Evolutionary conservation across 208 protist species (phyloP).

Genomic region (Vickermania ingenoplastis): DNA sequence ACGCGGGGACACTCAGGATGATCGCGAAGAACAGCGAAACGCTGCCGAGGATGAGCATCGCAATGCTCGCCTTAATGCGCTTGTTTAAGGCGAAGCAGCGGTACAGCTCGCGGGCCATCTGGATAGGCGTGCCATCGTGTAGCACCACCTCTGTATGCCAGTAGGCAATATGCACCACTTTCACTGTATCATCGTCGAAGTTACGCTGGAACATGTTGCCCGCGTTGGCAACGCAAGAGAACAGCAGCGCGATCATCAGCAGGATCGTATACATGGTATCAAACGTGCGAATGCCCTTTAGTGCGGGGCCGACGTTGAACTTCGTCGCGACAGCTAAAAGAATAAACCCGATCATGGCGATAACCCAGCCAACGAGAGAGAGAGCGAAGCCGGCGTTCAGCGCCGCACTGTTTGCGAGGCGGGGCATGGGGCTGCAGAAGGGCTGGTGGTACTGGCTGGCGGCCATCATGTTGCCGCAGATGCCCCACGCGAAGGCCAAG

Average conservation of each 20-base stretch:
- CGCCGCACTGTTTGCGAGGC: constrained; percentile 17
- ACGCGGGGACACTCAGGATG: constrained; percentile 28
- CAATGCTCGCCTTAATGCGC: constrained; percentile 54
- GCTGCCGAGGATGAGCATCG: constrained; percentile 38
- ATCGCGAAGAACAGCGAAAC: constrained; percentile 22
- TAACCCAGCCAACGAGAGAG: constrained; percentile 35
- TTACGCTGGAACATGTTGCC: constrained; percentile 41
- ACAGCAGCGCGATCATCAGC: constrained; percentile 18
- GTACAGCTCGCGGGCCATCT: constrained; percentile 32
- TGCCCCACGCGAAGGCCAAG: constrained; percentile 36
- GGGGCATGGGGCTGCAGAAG: constrained; percentile 22
- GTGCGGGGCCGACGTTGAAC: constrained; percentile 39
- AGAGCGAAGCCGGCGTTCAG: constrained; percentile 53
- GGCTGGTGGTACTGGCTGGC: constrained; percentile 32
- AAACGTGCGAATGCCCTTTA: constrained; percentile 32
- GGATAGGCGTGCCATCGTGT: constrained; percentile 21
- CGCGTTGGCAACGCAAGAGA: constrained; percentile 31
- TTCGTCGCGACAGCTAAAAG: constrained; percentile 27
- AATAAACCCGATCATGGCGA: constrained; percentile 30
- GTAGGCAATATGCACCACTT: constrained; percentile 46
- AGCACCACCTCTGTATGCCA: constrained; percentile 55
- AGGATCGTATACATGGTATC: constrained; percentile 40
- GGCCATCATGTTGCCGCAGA: constrained; percentile 41
- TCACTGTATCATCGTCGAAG: constrained; percentile 23
- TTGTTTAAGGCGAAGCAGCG: constrained; percentile 37